These are phyloP conservation scores for Pichia sp. DNA, from an alignment of 1,139 yeast species.

Conservation along the genomic window DNA sequence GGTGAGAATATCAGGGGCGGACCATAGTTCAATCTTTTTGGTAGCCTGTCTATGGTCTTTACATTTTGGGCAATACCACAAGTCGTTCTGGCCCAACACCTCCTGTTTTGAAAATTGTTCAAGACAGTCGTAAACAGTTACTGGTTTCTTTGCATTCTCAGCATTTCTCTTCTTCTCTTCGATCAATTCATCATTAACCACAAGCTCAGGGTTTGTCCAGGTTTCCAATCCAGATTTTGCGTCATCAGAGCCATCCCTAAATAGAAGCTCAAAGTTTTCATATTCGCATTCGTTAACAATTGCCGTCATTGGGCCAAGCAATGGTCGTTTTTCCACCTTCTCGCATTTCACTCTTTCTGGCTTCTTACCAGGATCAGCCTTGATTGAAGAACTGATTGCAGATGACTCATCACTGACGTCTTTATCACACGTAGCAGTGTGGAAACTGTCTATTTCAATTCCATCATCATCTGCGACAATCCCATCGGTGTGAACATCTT, in stretches of 20 bases:
- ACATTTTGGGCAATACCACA: conserved; percentile 93
- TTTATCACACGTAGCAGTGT: no score
- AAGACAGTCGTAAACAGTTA: conserved; percentile 70
- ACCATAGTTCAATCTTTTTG: conserved; percentile 87
- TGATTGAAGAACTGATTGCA: no score
- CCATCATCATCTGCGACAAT: neutral
- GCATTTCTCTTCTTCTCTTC: conserved; percentile 33
- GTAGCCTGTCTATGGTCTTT: conserved; percentile 87
- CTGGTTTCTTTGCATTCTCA: conserved; percentile 35
- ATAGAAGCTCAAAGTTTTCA: conserved; percentile 41
- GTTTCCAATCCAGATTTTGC: conserved; percentile 35
- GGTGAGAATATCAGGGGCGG: conserved; percentile 81
- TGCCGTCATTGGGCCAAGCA: conserved; percentile 19
- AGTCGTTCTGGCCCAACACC: conserved; percentile 78
- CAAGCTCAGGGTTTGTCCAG: conserved; percentile 45
- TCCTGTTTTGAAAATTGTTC: conserved; percentile 75
- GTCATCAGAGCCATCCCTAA: conserved; percentile 36
- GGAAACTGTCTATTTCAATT: neutral
- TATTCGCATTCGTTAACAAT: conserved; percentile 70
- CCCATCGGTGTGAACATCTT: neutral
- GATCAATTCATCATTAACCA: conserved; percentile 46
- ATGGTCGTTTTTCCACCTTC: no score
- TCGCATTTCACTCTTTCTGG: no score
- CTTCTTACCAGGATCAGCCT: no score
- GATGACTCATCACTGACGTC: no score